Evolutionary conservation across 2,329 filamentous ascomycete species (phyloP).

Genomic region (Capronia americana): DNA sequence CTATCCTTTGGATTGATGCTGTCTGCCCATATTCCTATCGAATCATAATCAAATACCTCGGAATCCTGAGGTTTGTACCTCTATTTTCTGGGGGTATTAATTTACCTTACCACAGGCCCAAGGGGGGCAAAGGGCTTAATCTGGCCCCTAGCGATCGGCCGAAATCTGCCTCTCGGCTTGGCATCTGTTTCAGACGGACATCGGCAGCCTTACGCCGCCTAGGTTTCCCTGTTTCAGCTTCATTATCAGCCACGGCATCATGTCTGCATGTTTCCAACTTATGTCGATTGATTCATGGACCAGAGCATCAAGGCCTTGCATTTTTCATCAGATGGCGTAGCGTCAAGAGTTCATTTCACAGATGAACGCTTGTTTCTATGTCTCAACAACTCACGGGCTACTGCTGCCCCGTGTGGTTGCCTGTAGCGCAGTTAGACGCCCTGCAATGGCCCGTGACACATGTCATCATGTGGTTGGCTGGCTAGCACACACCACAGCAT

Average conservation of each 20-base stretch:
- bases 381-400: background rate
- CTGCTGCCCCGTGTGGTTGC: conserved; percentile 3
- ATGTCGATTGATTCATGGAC: conserved; percentile 2
- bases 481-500: background rate
- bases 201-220: background rate
- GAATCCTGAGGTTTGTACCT: too few species aligned
- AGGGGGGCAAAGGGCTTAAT: conserved; percentile 1
- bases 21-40: too few species aligned
- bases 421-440: background rate
- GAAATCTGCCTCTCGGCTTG: conserved; percentile 1
- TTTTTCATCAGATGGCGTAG: background rate
- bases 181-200: conserved; percentile 1
- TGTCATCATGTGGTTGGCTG: background rate
- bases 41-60: too few species aligned
- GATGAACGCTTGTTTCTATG: conserved; percentile 4
- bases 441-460: conserved; percentile 2
- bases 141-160: conserved; percentile 1
- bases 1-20: too few species aligned
- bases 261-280: conserved; percentile 5
- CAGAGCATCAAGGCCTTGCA: conserved; percentile 3
- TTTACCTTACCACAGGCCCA: background rate
- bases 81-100: background rate
- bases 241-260: conserved; percentile 1
- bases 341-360: background rate
- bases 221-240: background rate